phyloP scores from a whole-genome alignment of 352 stramenopile genomes.

The Ophiocytium majus region DNA sequence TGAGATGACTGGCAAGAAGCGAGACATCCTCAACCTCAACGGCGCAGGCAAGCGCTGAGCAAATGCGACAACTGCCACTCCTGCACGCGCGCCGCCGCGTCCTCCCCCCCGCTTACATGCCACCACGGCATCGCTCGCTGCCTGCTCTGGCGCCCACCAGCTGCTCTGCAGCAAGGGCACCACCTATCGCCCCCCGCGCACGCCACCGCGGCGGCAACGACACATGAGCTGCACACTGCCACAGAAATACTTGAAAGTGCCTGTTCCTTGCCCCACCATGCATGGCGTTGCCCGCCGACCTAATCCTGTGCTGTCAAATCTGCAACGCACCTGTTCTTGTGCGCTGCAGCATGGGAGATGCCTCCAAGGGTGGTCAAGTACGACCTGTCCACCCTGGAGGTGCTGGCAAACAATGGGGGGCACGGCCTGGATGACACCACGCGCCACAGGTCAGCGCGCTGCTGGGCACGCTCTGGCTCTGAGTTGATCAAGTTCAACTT shows the following conservation, averaged over 20 bases:
- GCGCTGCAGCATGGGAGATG: conserved; percentile 3
- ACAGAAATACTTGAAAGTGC: not conserved
- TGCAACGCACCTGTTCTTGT: not conserved
- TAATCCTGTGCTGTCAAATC: not conserved
- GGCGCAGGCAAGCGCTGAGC: conserved; percentile 36
- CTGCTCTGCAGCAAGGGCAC: too few species aligned
- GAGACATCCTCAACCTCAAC: conserved; percentile 53
- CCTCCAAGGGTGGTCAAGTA: not conserved
- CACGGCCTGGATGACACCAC: not conserved
- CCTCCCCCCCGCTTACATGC: too few species aligned
- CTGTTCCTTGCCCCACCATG: not conserved
- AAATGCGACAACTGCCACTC: too few species aligned
- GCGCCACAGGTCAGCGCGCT: not conserved
- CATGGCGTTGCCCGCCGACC: not conserved
- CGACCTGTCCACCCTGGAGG: not conserved
- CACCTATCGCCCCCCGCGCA: not conserved
- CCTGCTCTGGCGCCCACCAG: too few species aligned
- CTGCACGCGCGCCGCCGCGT: too few species aligned
- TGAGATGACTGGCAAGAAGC: conserved; percentile 41
- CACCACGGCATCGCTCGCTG: too few species aligned
- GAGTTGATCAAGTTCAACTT: too few species aligned
- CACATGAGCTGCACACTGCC: not conserved
- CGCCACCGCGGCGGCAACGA: not conserved
- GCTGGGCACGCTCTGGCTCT: not conserved
- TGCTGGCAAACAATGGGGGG: not conserved